Evolutionary conservation across 768 basidiomycete species (phyloP).

Genomic region (Agrocybe praecox): DNA sequence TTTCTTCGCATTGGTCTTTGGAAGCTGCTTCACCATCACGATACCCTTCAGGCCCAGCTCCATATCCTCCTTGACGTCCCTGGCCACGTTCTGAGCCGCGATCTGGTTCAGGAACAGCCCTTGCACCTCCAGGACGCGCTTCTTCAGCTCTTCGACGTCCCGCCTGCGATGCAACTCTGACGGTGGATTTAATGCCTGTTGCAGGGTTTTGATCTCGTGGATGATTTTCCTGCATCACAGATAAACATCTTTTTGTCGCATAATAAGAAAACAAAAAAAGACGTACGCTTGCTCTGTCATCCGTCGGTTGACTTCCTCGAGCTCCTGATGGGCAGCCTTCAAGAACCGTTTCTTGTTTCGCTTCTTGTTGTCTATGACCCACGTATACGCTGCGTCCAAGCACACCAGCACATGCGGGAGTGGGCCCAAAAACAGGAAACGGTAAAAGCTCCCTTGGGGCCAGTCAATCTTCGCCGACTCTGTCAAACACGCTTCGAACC

Average conservation of each 20-base stretch:
- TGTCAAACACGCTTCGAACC: conserved; percentile 16
- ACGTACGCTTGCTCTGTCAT: conserved; percentile 21
- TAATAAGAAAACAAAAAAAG: background rate
- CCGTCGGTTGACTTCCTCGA: conserved; percentile 21
- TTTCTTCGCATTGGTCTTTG: conserved; percentile 16
- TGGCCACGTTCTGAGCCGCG: conserved; percentile 10
- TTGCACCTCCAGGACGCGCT: conserved; percentile 15
- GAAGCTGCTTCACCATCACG: conserved; percentile 10
- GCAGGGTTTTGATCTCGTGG: conserved; percentile 13
- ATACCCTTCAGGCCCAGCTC: conserved; percentile 19
- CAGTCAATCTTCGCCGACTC: conserved; percentile 19
- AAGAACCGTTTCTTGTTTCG: conserved; percentile 21
- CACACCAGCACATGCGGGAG: conserved; percentile 22
- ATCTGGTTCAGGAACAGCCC: conserved; percentile 12
- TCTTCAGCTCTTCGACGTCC: conserved; percentile 20
- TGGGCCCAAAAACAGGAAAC: conserved; percentile 22
- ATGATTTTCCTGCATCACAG: conserved; percentile 15
- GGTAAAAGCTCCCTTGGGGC: conserved; percentile 19
- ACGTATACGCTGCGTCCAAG: conserved; percentile 15
- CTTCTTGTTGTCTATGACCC: conserved; percentile 13
- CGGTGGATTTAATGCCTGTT: conserved; percentile 16
- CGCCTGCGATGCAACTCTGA: conserved; percentile 20
- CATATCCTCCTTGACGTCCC: conserved; percentile 19
- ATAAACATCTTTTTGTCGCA: too few species aligned
- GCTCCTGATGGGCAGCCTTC: conserved; percentile 15